Base-by-base conservation (phyloP, 345 rosid species). In the Viola odorata region DNA sequence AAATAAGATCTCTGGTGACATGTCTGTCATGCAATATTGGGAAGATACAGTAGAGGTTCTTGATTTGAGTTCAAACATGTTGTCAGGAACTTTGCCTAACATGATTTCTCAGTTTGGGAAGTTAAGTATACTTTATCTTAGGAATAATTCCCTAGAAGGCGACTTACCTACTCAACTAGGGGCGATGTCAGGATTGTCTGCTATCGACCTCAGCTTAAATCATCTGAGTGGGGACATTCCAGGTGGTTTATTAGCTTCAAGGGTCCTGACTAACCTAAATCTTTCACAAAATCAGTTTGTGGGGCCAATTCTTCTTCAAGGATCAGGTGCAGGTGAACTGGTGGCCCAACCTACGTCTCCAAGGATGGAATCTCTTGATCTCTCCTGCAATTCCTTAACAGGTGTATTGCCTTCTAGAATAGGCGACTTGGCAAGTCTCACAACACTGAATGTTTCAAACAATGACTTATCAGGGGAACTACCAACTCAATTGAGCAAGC, bases 281-380 rank as follows among this genome's bases (percentile, higher is more conserved):
- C 96, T 92, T 63, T 92, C 98, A 0, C 63, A 82, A 75, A 92
- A 92, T 72, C 82, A 57, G 60, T 80, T 89, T 51, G 69, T 60
- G 0, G 98, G 98, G 58, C 67, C 86, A 6, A 85, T 92, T 75
- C 86, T 88, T 65, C 66, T 85, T 60, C 82, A 65, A 55, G 68
- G 83, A 32, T 78, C 88, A n/a, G 70, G 14, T 11, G 88, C 77
- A 14, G 82, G 80, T 61, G 91, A 81, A 71, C 78, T 89, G 45
- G 54, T 84, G 63, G 69, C 68, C 59, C 41, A 82, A 65, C 78
- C 75, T 56, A 62, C 78, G 63, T 62, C 55, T 67, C 80, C 84
- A 44, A 80, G 39, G 38, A 72, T 89, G 86, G 95, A 87, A 77
- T 85, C 69, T 70, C 94, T 92, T 71, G 98, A 92, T 80, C 96